These are phyloP conservation scores for Erysiphe pulchra DNA, from an alignment of 2,329 filamentous ascomycete species.

Conservation along the genomic window DNA sequence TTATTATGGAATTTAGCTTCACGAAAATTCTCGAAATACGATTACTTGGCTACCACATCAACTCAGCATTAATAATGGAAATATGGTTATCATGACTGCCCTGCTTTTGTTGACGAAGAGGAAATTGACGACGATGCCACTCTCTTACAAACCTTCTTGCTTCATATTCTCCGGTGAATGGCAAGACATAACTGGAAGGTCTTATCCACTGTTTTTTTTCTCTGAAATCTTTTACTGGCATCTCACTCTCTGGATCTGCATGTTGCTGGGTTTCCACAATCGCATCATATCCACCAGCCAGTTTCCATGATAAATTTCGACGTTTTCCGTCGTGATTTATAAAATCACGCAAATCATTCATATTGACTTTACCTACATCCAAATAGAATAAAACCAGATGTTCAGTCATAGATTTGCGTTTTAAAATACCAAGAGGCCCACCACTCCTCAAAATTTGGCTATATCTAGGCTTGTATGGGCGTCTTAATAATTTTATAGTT, in stretches of 20 bases:
- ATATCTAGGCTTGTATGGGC: constrained; percentile 14
- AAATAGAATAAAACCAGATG: constrained; percentile 11
- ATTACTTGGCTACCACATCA: constrained; percentile 19
- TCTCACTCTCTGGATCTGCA: not conserved
- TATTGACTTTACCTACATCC: constrained; percentile 5
- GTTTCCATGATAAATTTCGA: constrained; percentile 13
- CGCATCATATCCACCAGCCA: constrained; percentile 5
- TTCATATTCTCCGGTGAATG: constrained; percentile 12
- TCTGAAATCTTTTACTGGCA: not conserved
- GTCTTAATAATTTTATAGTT: constrained; percentile 12
- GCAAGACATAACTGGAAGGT: constrained; percentile 9
- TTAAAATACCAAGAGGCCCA: constrained; percentile 8
- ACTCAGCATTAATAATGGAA: constrained; percentile 19
- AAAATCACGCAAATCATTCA: constrained; percentile 5
- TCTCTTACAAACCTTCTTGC: constrained; percentile 20
- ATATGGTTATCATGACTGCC: constrained; percentile 15
- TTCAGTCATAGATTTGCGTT: constrained; percentile 5
- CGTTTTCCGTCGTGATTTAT: constrained; percentile 9
- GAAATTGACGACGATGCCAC: constrained; percentile 25
- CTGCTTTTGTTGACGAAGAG: constrained; percentile 8
- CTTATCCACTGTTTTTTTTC: not conserved
- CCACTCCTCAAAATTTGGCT: constrained; percentile 14
- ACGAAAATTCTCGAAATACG: not conserved
- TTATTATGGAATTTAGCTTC: not conserved
- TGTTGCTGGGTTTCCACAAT: constrained; percentile 2